Conservation (phyloP, 257 asterid species). For the Gardenia jasminoides region DNA sequence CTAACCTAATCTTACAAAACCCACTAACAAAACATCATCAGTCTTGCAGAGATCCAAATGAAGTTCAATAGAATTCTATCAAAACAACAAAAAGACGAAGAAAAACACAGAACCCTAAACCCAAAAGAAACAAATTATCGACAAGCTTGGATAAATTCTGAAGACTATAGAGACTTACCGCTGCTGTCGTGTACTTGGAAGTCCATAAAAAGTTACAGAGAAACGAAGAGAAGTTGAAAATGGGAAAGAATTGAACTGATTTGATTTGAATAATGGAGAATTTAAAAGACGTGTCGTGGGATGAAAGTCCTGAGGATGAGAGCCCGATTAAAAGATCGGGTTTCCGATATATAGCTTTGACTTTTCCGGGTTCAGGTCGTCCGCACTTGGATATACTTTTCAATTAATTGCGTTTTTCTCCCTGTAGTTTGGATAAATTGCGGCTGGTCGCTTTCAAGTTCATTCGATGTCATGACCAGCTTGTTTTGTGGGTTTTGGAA, state of each 20-base stretch:
- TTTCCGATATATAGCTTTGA: not conserved
- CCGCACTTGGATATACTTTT: not conserved
- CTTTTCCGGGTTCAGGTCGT: not conserved
- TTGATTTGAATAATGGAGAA: not conserved
- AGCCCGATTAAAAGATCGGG: not conserved
- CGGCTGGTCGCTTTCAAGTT: not conserved
- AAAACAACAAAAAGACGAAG: not conserved
- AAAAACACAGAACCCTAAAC: not conserved
- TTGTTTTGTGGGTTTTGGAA: too few relatives aligned
- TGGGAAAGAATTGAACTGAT: too few relatives aligned
- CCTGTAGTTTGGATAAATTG: not conserved
- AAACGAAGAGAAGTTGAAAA: not conserved
- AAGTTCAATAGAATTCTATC: not conserved
- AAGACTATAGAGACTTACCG: slow-evolving; percentile 27
- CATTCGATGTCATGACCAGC: too few relatives aligned
- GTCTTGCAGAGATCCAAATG: not conserved
- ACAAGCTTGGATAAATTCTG: not conserved
- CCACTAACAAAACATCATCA: not conserved
- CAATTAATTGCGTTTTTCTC: not conserved
- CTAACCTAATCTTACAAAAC: not conserved
- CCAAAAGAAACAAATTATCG: not conserved
- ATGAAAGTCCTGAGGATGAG: not conserved
- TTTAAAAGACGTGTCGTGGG: too few relatives aligned
- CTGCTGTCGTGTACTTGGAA: slow-evolving; percentile 28
- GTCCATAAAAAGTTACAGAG: slow-evolving; percentile 21